Evolutionary conservation across 331 rosid species (phyloP), one percentile per base, ranked within the genome.

Genomic region (Spiraea crenata): DNA sequence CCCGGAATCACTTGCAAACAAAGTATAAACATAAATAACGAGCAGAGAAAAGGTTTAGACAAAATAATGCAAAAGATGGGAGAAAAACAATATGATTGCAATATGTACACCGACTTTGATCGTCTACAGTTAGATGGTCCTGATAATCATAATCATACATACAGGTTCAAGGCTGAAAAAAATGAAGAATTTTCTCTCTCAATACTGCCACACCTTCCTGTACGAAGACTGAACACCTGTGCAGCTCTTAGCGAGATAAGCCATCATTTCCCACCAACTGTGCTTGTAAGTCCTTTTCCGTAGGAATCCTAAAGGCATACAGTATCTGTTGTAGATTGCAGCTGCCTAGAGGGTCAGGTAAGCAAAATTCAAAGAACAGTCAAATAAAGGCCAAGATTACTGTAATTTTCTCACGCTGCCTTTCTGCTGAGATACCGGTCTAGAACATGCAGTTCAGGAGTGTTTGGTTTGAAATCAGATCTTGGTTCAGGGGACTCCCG

Each of bases 401-500:
- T 62, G 70, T 48, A 46, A 62, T 37, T 35, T 61, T 72, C 50
- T 63, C 71, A 78, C 57, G 73, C 57, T 57, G 75, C 76, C 79
- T 56, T 25, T 75, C 85, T 45, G 50, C 70, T n/a, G 7, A 65
- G 57, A 77, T 86, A 83, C 86, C 86, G 76, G 70, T 63, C 75
- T 75, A 78, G 71, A 69, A 80, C 69, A 71, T 74, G 81, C 82
- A 72, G 72, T 15, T 71, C 72, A 66, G 85, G 78, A 55, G 83
- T 71, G 50, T 60, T 39, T 35, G 81, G 81, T 72, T 67, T 79
- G 71, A 72, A 81, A 82, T 80, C 89, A 59, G 83, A 76, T 71
- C 78, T 86, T 12, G 96, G 96, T 77, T 83, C 88, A 11, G 95
- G 96, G 56, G 75, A 85, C 76, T 93, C 97, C 5, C 7, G 65